Percentiles rank a stretch among this genome's conserved stretches.
These are phyloP conservation scores for Sporothrix brasiliensis DNA, from an alignment of 2,329 filamentous ascomycete species.

Conservation along the genomic window DNA sequence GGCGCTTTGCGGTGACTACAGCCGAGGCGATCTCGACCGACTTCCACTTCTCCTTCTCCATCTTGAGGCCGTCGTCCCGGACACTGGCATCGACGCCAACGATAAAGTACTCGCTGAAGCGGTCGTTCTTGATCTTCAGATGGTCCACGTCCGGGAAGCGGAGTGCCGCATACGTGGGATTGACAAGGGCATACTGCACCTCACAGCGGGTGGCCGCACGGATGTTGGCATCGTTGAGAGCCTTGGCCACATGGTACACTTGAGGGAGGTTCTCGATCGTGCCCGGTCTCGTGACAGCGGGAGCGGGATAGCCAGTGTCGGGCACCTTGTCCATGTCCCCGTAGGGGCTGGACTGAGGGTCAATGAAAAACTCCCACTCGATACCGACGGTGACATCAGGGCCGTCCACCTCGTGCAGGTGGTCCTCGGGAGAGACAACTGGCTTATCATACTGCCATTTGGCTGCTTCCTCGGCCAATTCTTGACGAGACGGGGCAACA, in stretches of 20 bases:
- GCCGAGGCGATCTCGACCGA: conserved; percentile 24
- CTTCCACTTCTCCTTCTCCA: not conserved
- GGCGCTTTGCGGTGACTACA: not conserved
- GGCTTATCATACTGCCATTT: not conserved
- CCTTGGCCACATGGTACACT: conserved; percentile 20
- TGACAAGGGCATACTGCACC: not conserved
- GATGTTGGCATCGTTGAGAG: conserved; percentile 12
- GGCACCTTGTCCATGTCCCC: conserved; percentile 7
- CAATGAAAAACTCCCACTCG: conserved; percentile 29
- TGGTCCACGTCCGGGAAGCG: conserved; percentile 15
- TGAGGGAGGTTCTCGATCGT: not conserved
- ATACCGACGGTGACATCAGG: conserved; percentile 11
- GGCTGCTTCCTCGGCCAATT: not conserved
- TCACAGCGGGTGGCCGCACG: not conserved
- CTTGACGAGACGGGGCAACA: not conserved
- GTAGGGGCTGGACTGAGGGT: conserved; percentile 10
- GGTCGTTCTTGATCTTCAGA: not conserved
- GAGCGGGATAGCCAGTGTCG: not conserved
- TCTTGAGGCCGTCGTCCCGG: conserved; percentile 2
- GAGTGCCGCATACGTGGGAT: not conserved
- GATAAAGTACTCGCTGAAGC: conserved; percentile 4
- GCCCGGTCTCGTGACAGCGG: not conserved
- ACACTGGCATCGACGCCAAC: conserved; percentile 19
- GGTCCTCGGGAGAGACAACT: not conserved
- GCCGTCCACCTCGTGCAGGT: not conserved